A percentile compares a stretch with the other conserved stretches of the same genome.
Evolutionary conservation across 768 basidiomycete genomes (phyloP).

Genomic region (Auricularia sp.): DNA sequence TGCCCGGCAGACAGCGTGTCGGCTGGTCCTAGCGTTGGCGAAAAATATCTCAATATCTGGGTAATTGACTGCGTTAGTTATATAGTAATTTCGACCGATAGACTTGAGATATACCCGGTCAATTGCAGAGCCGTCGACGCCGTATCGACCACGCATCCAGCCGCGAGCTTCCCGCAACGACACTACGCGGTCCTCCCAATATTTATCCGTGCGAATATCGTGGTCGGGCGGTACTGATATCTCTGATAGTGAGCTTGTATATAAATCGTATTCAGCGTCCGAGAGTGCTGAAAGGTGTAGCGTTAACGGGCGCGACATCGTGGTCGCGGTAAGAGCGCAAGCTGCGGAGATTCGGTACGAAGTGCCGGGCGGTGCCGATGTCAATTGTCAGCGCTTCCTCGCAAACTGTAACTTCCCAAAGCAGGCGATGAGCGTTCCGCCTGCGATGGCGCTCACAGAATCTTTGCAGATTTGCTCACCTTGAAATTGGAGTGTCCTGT

Average conservation of each 20-base stretch:
- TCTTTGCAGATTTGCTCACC: too few species aligned
- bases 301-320: constrained; percentile 20
- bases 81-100: not conserved
- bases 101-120: constrained; percentile 35
- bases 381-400: too few species aligned
- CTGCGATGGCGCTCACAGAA: too few species aligned
- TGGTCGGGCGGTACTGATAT: constrained; percentile 21
- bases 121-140: constrained; percentile 38
- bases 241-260: constrained; percentile 50
- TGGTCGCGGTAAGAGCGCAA: too few species aligned
- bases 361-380: too few species aligned
- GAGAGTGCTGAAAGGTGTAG: constrained; percentile 71
- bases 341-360: too few species aligned
- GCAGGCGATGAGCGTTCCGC: too few species aligned
- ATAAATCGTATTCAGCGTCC: constrained; percentile 58
- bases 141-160: constrained; percentile 65
- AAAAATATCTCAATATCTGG: constrained; percentile 59
- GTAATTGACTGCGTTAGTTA: not conserved
- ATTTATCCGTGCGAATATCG: constrained; percentile 24
- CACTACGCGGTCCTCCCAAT: constrained; percentile 44
- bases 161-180: constrained; percentile 59
- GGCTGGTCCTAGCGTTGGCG: constrained; percentile 38
- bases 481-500: too few species aligned
- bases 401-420: too few species aligned
- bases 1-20: constrained; percentile 57